Evolutionary conservation across 768 basidiomycete genomes (phyloP).

Genomic region (Trametes meyenii): DNA sequence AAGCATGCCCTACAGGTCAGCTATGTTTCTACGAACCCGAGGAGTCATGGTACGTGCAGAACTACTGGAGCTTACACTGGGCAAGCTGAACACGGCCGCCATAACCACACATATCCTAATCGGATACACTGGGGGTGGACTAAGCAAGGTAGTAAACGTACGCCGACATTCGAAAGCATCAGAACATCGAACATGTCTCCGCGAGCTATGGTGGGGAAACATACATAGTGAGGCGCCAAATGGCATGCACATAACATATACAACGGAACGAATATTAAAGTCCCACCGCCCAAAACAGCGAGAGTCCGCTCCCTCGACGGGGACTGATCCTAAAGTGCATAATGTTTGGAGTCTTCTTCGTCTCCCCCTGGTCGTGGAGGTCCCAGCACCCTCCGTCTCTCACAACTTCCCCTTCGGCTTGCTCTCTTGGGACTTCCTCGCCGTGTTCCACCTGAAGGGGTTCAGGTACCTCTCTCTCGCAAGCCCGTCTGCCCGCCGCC

Average conservation of each 20-base stretch:
- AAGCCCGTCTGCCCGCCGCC: constrained; percentile 59
- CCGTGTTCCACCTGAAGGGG: constrained; percentile 36
- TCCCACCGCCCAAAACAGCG: constrained; percentile 21
- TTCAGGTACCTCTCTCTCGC: constrained; percentile 47
- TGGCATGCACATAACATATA: constrained; percentile 21
- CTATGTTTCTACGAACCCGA: too few species aligned
- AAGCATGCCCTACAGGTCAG: too few species aligned
- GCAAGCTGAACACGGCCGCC: too few species aligned
- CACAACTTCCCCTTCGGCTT: constrained; percentile 56
- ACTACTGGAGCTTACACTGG: too few species aligned
- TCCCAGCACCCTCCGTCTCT: constrained; percentile 9
- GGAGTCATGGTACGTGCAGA: too few species aligned
- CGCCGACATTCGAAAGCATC: too few species aligned
- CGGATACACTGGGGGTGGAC: too few species aligned
- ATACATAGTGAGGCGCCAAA: not conserved
- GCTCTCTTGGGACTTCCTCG: constrained; percentile 25
- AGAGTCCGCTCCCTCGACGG: constrained; percentile 23
- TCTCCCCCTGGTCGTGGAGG: constrained; percentile 14
- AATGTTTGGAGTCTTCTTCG: constrained; percentile 11
- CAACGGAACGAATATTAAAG: constrained; percentile 24
- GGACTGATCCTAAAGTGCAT: constrained; percentile 25
- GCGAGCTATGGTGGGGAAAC: not conserved
- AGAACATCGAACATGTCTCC: not conserved
- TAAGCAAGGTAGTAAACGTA: too few species aligned
- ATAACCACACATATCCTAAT: too few species aligned